Conservation (phyloP, 2,329 filamentous ascomycete genomes). For the Colletotrichum cereale region DNA sequence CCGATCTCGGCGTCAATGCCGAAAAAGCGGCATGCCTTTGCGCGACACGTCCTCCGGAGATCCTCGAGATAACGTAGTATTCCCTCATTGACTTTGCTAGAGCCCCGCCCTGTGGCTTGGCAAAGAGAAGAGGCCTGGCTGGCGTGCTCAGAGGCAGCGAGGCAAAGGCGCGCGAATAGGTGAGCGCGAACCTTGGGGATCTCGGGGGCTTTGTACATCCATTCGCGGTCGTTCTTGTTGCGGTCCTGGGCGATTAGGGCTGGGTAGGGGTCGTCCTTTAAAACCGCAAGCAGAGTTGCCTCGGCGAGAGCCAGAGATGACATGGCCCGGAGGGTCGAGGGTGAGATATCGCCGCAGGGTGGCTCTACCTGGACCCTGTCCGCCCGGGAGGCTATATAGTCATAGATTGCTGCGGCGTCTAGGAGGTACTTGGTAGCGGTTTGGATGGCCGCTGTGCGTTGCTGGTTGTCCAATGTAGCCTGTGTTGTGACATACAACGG, state of each 20-base stretch:
- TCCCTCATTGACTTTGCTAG: conserved; percentile 69
- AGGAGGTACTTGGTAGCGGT: conserved; percentile 83
- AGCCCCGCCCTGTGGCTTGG: conserved; percentile 49
- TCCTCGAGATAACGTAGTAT: conserved; percentile 82
- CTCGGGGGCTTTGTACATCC: conserved; percentile 94
- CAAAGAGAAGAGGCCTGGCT: conserved; percentile 73
- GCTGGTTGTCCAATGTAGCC: conserved; percentile 71
- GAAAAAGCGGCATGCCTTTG: conserved; percentile 90
- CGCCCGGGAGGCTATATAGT: conserved; percentile 73
- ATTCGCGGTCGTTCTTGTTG: conserved; percentile 88
- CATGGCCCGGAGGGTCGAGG: conserved; percentile 67
- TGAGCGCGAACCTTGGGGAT: conserved; percentile 91
- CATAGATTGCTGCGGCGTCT: conserved; percentile 82
- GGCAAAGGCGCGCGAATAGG: conserved; percentile 87
- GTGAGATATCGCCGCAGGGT: conserved; percentile 66
- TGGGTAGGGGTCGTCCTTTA: conserved; percentile 96
- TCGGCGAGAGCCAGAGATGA: conserved; percentile 82
- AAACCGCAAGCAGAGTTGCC: conserved; percentile 87
- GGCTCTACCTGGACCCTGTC: conserved; percentile 55
- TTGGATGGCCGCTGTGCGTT: conserved; percentile 77
- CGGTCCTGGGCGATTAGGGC: conserved; percentile 83
- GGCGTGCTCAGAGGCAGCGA: conserved; percentile 90
- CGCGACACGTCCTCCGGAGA: conserved; percentile 79
- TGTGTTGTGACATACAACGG: conserved; percentile 77
- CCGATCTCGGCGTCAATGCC: conserved; percentile 89